phyloP scores from a whole-genome alignment of 768 basidiomycete genomes.

The Naganishia randhawae region DNA sequence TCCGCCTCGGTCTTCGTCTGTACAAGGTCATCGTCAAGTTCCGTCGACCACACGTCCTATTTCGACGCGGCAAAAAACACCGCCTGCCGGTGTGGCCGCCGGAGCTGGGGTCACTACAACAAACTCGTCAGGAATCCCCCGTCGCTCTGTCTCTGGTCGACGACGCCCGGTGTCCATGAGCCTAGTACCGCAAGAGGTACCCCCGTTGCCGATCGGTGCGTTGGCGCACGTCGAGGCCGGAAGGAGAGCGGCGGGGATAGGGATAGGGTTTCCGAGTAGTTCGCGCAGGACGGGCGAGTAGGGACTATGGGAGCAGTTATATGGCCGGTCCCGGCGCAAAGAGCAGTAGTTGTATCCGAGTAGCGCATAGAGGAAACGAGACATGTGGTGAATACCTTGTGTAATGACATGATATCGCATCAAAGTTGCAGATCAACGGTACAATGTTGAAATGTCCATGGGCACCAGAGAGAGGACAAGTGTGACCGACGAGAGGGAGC shows the following conservation, averaged over 20 bases:
- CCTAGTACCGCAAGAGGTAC: background rate
- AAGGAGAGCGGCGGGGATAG: constrained; percentile 4
- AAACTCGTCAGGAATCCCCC: background rate
- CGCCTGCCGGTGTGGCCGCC: background rate
- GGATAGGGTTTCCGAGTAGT: background rate
- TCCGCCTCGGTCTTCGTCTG: background rate
- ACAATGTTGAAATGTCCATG: too few species aligned
- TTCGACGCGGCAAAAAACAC: background rate
- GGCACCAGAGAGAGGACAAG: too few species aligned
- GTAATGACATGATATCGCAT: too few species aligned
- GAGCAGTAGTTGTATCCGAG: too few species aligned
- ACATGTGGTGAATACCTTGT: too few species aligned
- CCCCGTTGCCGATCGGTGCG: constrained; percentile 10
- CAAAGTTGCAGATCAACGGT: too few species aligned
- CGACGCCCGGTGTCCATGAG: constrained; percentile 6
- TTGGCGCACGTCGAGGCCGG: constrained; percentile 11
- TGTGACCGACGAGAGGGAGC: too few species aligned
- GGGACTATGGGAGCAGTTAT: too few species aligned
- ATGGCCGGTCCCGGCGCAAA: too few species aligned
- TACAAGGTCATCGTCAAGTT: background rate
- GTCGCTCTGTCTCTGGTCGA: constrained; percentile 4
- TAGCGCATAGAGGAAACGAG: too few species aligned
- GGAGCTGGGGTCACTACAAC: background rate
- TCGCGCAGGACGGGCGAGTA: constrained; percentile 1
- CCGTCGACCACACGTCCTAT: background rate